Percentiles rank a stretch among this genome's conserved stretches.
These are phyloP conservation scores for Orbilia ellipsospora DNA, from an alignment of 2,329 filamentous ascomycete species.

Conservation along the genomic window DNA sequence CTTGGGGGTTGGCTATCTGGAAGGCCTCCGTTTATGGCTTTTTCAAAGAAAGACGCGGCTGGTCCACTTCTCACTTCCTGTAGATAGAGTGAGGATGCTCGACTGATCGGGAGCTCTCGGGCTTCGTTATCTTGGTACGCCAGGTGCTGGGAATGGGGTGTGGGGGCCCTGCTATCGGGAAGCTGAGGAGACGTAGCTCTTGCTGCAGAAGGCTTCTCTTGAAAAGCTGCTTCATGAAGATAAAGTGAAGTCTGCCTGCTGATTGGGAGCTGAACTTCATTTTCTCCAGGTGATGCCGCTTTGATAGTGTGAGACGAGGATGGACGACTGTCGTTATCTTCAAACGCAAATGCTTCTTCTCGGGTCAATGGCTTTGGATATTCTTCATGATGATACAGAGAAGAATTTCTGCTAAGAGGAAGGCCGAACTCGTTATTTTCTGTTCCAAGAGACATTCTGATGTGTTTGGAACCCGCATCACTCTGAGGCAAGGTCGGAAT, in stretches of 20 bases:
- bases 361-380: no score
- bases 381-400: conserved; percentile 5
- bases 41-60: not conserved
- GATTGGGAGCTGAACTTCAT: conserved; percentile 35
- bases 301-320: conserved; percentile 47
- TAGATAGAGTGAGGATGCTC: conserved; percentile 27
- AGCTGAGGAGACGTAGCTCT: not conserved
- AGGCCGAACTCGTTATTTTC: not conserved
- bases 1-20: conserved; percentile 30
- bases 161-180: conserved; percentile 36
- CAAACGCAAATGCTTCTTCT: conserved; percentile 7
- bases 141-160: not conserved
- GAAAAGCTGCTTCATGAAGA: not conserved
- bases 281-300: conserved; percentile 5
- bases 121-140: not conserved
- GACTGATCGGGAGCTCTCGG: conserved; percentile 29
- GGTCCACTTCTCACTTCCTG: not conserved
- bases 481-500: conserved; percentile 31
- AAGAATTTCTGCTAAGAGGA: conserved; percentile 39
- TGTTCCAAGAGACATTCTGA: not conserved
- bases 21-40: not conserved
- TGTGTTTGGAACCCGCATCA: not conserved
- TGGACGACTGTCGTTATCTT: conserved; percentile 42
- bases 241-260: conserved; percentile 52
- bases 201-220: not conserved